A percentile compares a stretch with the other conserved stretches of the same genome.
Conservation (phyloP, 768 basidiomycete species). For the Mycena chlorophos region DNA sequence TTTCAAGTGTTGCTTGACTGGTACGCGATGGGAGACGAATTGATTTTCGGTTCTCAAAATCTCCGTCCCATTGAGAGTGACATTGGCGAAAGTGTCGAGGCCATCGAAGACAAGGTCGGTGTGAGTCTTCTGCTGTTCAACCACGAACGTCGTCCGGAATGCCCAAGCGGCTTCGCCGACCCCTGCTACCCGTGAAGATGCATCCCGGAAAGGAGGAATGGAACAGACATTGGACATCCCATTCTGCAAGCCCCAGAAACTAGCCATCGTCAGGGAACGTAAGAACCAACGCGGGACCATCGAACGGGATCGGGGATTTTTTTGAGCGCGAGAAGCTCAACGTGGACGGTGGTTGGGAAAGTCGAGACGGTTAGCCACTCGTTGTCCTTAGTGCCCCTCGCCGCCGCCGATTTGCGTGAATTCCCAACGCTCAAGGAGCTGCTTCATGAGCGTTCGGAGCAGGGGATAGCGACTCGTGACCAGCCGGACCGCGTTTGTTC, state of each 20-base stretch:
- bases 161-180: slow-evolving; percentile 85
- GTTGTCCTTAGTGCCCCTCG: slow-evolving; percentile 52
- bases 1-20: slow-evolving; percentile 56
- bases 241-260: slow-evolving; percentile 80
- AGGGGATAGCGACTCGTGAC: too few species aligned
- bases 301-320: slow-evolving; percentile 83
- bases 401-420: slow-evolving; percentile 70
- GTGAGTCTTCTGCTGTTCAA: slow-evolving; percentile 47
- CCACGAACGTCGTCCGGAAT: slow-evolving; percentile 68
- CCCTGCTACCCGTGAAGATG: slow-evolving; percentile 50
- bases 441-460: slow-evolving; percentile 13
- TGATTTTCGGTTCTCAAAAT: slow-evolving; percentile 82
- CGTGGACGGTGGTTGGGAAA: slow-evolving; percentile 86
- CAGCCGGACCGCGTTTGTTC: too few species aligned
- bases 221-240: slow-evolving; percentile 83
- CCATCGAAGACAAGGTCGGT: slow-evolving; percentile 87
- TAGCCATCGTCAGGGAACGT: slow-evolving; percentile 28
- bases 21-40: slow-evolving; percentile 71
- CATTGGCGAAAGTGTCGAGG: slow-evolving; percentile 83
- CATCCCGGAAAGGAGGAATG: background rate
- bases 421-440: slow-evolving; percentile 50
- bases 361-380: slow-evolving; percentile 67
- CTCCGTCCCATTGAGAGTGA: slow-evolving; percentile 68
- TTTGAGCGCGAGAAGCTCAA: slow-evolving; percentile 71
- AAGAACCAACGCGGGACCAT: slow-evolving; percentile 5